Base-by-base conservation (phyloP, 345 rosid genomes). In the Anastatica hierochuntica region DNA sequence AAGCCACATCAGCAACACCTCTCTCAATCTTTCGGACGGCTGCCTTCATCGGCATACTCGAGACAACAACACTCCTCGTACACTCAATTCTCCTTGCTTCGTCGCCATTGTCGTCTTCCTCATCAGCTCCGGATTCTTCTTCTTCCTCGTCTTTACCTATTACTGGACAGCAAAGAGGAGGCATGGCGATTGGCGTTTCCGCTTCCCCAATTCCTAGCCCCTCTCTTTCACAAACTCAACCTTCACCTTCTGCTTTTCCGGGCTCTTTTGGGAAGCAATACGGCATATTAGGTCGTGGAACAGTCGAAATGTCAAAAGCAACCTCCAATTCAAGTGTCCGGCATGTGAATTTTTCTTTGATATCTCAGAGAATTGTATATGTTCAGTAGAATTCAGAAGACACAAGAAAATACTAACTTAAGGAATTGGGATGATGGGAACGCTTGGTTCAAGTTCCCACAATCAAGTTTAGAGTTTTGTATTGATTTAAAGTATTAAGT, bases 171-270 rank as follows among this genome's bases (percentile, higher is more conserved):
- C 83, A 64, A 40, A 58, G 84, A 44, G 81, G 85, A 19, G 72
- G 80, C 19, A 74, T 84, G 64, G 76, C 90, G 50, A 43, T 80
- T 21, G 88, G 94, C 26, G 83, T 84, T 45, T 86, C 86, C 1
- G 80, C 88, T 23, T 44, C 68, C 12, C n/a, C 77, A n/a, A 73
- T 70, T 53, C 58, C 81, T 44, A 43, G 51, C 21, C 60, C 83
- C 31, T 63, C 86, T 15, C 48, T 83, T 15, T 30, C 66, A 16
- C 55, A 88, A 7, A 50, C 84, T 12, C 55, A 88, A 7, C 53
- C 84, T 12, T 69, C 72, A 16, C 51, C 85, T 13, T 43, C 79
- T 38, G 58, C 83, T 9, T 81, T 79, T 53, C 74, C 94, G 2
- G 66, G 87, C 20, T 70, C 94, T 36, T 82, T 84, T 56, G 83